phyloP scores from a whole-genome alignment of 1,139 yeast species.

The Sugiyamaella paludigena region DNA sequence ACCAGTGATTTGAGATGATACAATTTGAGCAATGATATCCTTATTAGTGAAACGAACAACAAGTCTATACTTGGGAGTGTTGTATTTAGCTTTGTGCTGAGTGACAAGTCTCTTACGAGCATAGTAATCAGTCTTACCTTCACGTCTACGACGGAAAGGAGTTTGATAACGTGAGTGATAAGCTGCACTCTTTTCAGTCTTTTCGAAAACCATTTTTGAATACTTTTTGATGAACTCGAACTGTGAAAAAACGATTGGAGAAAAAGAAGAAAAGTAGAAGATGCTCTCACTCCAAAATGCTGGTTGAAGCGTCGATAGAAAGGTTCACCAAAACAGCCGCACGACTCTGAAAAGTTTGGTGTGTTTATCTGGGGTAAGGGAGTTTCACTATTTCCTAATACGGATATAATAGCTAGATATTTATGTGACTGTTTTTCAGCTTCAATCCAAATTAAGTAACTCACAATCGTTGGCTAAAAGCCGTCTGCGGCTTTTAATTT shows the following conservation, averaged over 20 bases:
- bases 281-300: background rate
- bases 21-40: conserved; percentile 97
- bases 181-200: conserved; percentile 74
- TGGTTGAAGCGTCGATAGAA: no score
- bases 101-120: conserved; percentile 99
- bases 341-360: background rate
- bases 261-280: background rate
- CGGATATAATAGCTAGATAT: no score
- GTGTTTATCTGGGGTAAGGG: background rate
- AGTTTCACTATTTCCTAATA: no score
- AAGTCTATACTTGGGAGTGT: conserved; percentile 98
- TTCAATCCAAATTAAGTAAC: no score
- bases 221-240: conserved; percentile 15
- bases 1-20: conserved; percentile 96
- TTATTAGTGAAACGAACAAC: conserved; percentile 99
- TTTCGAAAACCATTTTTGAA: conserved; percentile 71
- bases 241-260: conserved; percentile 11
- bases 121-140: conserved; percentile 99
- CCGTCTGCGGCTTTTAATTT: no score
- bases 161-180: conserved; percentile 99
- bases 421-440: no score
- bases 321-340: conserved; percentile 1
- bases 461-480: no score
- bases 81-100: conserved; percentile 99
- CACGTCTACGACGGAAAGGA: conserved; percentile 99